phyloP scores from a whole-genome alignment of 352 stramenopile genomes.

The Blastocystis sp. region DNA sequence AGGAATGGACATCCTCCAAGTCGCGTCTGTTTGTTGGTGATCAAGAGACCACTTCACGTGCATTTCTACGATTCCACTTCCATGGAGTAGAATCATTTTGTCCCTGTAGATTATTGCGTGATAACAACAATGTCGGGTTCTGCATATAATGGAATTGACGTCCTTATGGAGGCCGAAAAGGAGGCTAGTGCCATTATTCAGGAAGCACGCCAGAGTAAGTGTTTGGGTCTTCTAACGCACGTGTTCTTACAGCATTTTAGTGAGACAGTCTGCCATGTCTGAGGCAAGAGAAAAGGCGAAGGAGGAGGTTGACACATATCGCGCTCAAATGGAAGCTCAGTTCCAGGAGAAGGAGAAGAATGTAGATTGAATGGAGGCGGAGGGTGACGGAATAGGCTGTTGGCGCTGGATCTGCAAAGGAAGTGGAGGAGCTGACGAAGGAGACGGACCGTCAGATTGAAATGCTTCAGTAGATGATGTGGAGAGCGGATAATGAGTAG shows the following conservation, averaged over 20 bases:
- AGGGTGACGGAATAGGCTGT: neutral
- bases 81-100: conserved; percentile 71
- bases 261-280: conserved; percentile 71
- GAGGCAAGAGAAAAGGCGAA: conserved; percentile 65
- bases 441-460: conserved; percentile 58
- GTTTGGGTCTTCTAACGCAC: neutral
- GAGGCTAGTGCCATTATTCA: conserved; percentile 65
- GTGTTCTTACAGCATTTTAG: conserved; percentile 12
- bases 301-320: conserved; percentile 69
- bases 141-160: conserved; percentile 65
- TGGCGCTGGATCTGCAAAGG: conserved; percentile 59
- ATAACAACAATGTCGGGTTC: conserved; percentile 27
- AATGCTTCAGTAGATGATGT: conserved; percentile 26
- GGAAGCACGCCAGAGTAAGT: conserved; percentile 61
- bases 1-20: too few species aligned
- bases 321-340: conserved; percentile 51
- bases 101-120: conserved; percentile 18
- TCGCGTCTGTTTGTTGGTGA: too few species aligned
- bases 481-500: neutral
- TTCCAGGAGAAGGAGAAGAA: conserved; percentile 65
- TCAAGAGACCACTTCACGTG: conserved; percentile 15
- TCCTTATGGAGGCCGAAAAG: conserved; percentile 60
- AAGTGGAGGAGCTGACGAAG: conserved; percentile 50
- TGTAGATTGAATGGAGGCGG: neutral
- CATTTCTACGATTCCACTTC: conserved; percentile 66